Evolutionary conservation across 352 stramenopile genomes (phyloP), one percentile per base, ranked within the genome.

Genomic region (Phytophthora quininea): DNA sequence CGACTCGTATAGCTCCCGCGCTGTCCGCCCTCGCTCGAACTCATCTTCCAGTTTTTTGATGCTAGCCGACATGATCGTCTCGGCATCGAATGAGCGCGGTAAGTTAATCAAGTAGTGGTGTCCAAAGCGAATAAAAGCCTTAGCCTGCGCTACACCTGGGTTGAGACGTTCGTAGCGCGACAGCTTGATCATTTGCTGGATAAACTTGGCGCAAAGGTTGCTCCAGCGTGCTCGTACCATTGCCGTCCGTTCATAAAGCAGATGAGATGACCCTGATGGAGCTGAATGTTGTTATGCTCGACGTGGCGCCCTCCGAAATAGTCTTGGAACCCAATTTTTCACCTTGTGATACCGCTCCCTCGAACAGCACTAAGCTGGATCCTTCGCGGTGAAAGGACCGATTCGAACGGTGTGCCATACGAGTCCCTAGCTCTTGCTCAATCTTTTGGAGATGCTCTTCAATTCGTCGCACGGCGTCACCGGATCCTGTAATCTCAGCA

Each of bases 61-160:
- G 29, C 81, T 91, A 24, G 86, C 82, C 15, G 79, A 54, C 19
- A 80, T 75, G 19, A 94, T 90, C 24, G 82, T 84, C 43, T 94
- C 86, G 30, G 88, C 82, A 53, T 93, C 77, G 32, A 94, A 93
- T 9, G 86, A 92, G 40, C 82, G 82, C 32, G 86, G 86, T 40
- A 94, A 50, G 42, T 94, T 80, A 19, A 94, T 94, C 33, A 94
- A 61, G 49, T 94, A 94, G 50, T 92, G 86, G 49, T 94, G 80
- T 1, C 86, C 86, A 38, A 94, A 93, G 1, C 84, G 82, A 50
- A 90, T 74, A 46, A 90, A 91, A 3, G 86, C 84, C 49, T 92
- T 91, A 2, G 76, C 69, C 35, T 75, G 80, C 12, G 79, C 67
- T 3, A 74, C 33, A 11, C 69, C 73, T 7, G 72, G 80, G 37